Evolutionary conservation across 2,329 filamentous ascomycete species (phyloP).

Genomic region (Thielaviopsis populi): DNA sequence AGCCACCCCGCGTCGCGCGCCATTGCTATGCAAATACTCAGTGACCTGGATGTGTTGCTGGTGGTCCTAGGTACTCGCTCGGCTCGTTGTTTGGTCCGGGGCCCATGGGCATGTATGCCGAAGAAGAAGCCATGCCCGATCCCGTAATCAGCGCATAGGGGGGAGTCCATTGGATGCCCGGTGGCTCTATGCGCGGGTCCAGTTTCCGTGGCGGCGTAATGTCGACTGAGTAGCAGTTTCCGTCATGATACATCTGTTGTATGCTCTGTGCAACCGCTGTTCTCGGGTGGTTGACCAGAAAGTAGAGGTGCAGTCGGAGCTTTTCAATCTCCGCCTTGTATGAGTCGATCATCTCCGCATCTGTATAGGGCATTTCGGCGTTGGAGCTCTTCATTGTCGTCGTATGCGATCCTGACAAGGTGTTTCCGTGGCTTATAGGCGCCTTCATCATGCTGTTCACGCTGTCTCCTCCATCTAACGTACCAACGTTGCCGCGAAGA

Average conservation of each 20-base stretch:
- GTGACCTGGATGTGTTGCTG: neutral
- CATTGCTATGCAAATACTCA: neutral
- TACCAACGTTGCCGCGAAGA: neutral
- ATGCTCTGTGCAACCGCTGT: conserved; percentile 3
- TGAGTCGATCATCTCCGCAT: neutral
- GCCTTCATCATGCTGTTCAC: neutral
- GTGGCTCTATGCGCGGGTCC: neutral
- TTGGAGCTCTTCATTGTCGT: neutral
- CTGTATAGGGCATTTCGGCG: neutral
- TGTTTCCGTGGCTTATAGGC: neutral
- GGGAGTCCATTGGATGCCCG: neutral
- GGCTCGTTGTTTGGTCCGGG: neutral
- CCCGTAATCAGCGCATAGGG: neutral
- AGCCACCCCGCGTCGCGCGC: too few species aligned
- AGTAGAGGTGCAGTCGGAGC: conserved; percentile 11
- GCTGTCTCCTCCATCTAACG: neutral
- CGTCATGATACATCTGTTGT: conserved; percentile 4
- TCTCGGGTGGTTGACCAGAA: conserved; percentile 5
- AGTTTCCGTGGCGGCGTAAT: neutral
- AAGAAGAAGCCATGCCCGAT: neutral
- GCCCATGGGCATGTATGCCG: neutral
- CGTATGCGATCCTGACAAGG: neutral
- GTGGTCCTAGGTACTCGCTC: neutral
- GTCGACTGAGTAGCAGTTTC: neutral
- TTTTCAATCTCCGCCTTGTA: conserved; percentile 14